phyloP scores from a whole-genome alignment of 257 asterid species.

The Cordia subcordata region DNA sequence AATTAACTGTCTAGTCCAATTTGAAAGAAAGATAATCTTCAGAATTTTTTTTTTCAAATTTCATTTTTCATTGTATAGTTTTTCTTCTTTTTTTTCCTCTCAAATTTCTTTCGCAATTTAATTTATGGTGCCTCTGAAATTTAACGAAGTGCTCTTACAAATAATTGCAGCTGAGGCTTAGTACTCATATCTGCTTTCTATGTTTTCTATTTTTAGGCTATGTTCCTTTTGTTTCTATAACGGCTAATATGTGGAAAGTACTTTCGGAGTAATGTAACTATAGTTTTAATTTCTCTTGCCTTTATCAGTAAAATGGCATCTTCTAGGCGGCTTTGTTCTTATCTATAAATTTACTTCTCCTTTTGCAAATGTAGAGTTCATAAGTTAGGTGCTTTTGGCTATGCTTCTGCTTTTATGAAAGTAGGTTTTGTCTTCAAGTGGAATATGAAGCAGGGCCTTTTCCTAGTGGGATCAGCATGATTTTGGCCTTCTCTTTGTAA shows the following conservation, averaged over 20 bases:
- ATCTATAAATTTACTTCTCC: conserved; percentile 10
- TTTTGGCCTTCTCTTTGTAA: conserved; percentile 33
- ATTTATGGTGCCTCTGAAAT: too few species aligned
- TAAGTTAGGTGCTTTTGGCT: conserved; percentile 16
- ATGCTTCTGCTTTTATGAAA: conserved; percentile 37
- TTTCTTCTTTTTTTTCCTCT: too few species aligned
- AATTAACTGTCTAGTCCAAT: too few species aligned
- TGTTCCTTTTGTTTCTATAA: neutral
- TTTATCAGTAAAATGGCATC: conserved; percentile 10
- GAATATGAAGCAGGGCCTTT: conserved; percentile 28
- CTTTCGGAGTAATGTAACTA: neutral
- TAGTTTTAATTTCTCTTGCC: conserved; percentile 3
- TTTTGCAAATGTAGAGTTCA: conserved; percentile 22
- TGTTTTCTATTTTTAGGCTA: too few species aligned
- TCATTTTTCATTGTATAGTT: too few species aligned
- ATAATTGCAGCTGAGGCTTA: too few species aligned
- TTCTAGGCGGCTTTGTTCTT: conserved; percentile 14
- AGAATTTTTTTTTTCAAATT: too few species aligned
- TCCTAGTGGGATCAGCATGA: conserved; percentile 38
- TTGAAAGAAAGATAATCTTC: too few species aligned
- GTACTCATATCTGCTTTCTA: too few species aligned
- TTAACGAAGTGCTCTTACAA: too few species aligned
- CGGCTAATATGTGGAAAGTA: neutral
- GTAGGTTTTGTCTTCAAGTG: conserved; percentile 29
- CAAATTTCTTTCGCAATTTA: too few species aligned